phyloP scores from a whole-genome alignment of 2,329 filamentous ascomycete genomes.

The Pyrenophora teres region DNA sequence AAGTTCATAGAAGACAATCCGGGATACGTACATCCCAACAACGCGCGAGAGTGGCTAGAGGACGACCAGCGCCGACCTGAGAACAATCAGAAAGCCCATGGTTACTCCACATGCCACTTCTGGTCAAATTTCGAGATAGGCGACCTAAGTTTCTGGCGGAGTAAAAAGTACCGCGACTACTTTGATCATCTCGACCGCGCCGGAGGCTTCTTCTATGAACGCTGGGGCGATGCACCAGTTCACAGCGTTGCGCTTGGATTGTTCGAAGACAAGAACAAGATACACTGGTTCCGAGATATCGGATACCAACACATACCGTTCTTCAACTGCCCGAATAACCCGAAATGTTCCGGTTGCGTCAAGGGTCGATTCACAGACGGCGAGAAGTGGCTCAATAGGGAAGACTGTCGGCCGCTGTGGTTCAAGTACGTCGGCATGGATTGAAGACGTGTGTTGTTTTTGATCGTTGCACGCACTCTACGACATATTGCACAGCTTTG shows the following conservation, averaged over 20 bases:
- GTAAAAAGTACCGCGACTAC: conserved; percentile 89
- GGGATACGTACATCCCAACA: conserved; percentile 79
- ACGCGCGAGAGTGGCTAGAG: conserved; percentile 84
- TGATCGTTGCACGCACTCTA: neutral
- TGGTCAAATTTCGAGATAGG: conserved; percentile 99
- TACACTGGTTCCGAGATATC: conserved; percentile 99
- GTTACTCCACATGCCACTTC: conserved; percentile 98
- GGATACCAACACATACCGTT: conserved; percentile 98
- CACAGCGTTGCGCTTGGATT: conserved; percentile 91
- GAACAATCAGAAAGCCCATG: conserved; percentile 79
- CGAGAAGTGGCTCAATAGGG: conserved; percentile 79
- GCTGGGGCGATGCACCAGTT: conserved; percentile 97
- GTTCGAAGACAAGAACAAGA: conserved; percentile 86
- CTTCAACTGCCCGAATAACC: conserved; percentile 97
- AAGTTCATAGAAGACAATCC: conserved; percentile 88
- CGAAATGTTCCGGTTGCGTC: conserved; percentile 88
- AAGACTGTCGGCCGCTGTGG: conserved; percentile 95
- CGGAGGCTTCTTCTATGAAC: conserved; percentile 97
- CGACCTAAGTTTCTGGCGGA: conserved; percentile 90
- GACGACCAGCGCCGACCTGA: conserved; percentile 77
- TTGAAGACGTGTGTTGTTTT: conserved; percentile 44
- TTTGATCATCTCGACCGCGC: conserved; percentile 93
- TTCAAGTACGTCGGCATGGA: conserved; percentile 92
- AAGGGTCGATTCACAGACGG: conserved; percentile 88
- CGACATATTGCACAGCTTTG: neutral